These are phyloP conservation scores for Argentina anserina DNA, from an alignment of 306 rosid species.

Conservation along the genomic window DNA sequence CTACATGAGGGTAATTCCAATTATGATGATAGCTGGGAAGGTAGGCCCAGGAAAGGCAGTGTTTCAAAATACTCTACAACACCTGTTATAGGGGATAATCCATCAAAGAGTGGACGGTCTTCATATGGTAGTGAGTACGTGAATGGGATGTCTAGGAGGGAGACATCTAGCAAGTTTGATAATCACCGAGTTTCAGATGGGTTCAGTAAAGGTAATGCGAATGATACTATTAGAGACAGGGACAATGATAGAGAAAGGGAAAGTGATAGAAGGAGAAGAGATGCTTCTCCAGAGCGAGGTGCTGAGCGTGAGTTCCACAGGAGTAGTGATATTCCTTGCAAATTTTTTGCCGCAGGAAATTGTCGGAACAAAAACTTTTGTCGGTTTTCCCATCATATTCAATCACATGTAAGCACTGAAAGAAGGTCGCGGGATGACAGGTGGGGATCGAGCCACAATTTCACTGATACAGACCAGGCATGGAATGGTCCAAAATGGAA, in stretches of 20 bases:
- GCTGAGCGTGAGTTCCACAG: constrained; percentile 53
- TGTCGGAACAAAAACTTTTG: constrained; percentile 90
- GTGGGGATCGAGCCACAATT: constrained; percentile 42
- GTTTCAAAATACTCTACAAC: constrained; percentile 53
- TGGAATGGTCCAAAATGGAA: constrained; percentile 54
- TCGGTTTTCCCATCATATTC: constrained; percentile 81
- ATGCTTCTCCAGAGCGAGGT: constrained; percentile 61
- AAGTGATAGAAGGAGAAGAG: constrained; percentile 61
- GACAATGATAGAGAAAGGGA: constrained; percentile 51
- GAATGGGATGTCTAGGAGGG: constrained; percentile 81
- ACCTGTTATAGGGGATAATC: constrained; percentile 50
- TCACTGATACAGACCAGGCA: constrained; percentile 40
- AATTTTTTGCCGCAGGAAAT: constrained; percentile 75
- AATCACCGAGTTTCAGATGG: constrained; percentile 70
- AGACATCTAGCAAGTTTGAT: constrained; percentile 71
- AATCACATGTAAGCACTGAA: constrained; percentile 57
- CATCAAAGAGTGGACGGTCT: constrained; percentile 61
- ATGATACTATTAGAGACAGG: constrained; percentile 60
- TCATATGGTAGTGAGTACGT: constrained; percentile 53
- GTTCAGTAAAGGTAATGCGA: constrained; percentile 44
- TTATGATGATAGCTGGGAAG: constrained; percentile 74
- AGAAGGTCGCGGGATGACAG: constrained; percentile 62
- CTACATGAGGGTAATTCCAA: constrained; percentile 60
- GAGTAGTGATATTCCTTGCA: constrained; percentile 61
- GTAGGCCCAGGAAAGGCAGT: constrained; percentile 62